A percentile compares a stretch with the other conserved stretches of the same genome.
Evolutionary conservation across 768 basidiomycete genomes (phyloP).

Genomic region (Lactarius akahatsu): DNA sequence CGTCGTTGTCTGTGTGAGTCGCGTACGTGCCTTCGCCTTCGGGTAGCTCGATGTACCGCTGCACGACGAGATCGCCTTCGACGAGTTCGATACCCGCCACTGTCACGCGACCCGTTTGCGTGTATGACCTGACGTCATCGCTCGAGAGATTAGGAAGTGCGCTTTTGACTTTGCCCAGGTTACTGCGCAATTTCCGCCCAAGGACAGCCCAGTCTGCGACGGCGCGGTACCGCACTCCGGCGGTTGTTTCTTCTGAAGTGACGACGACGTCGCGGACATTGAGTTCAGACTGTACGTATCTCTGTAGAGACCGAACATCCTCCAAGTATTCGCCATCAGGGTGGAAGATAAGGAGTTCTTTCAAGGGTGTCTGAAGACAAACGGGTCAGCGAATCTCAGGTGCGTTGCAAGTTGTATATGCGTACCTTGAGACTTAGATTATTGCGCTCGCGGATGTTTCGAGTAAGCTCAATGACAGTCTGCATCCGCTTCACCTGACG

Average conservation of each 20-base stretch:
- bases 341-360: slow-evolving; percentile 93
- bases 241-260: slow-evolving; percentile 81
- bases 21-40: slow-evolving; percentile 59
- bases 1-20: slow-evolving; percentile 91
- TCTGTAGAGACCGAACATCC: slow-evolving; percentile 79
- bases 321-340: slow-evolving; percentile 77
- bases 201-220: slow-evolving; percentile 95
- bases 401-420: slow-evolving; percentile 2
- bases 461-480: slow-evolving; percentile 87
- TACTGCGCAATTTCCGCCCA: slow-evolving; percentile 91
- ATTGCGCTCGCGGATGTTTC: slow-evolving; percentile 84
- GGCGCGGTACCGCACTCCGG: slow-evolving; percentile 87
- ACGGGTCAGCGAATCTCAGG: background rate
- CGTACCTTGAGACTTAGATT: slow-evolving; percentile 85
- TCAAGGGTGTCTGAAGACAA: slow-evolving; percentile 72
- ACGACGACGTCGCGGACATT: slow-evolving; percentile 90
- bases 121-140: slow-evolving; percentile 77
- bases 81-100: slow-evolving; percentile 91
- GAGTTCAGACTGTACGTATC: slow-evolving; percentile 91
- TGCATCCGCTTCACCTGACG: slow-evolving; percentile 95
- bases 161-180: slow-evolving; percentile 84
- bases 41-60: slow-evolving; percentile 85
- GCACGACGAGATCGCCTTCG: slow-evolving; percentile 87
- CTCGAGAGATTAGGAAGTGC: slow-evolving; percentile 79
- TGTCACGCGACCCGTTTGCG: slow-evolving; percentile 68